Percentiles rank a stretch among this genome's conserved stretches.
Conservation (phyloP, 129 eudicot species). For the Flaveria trinervia region DNA sequence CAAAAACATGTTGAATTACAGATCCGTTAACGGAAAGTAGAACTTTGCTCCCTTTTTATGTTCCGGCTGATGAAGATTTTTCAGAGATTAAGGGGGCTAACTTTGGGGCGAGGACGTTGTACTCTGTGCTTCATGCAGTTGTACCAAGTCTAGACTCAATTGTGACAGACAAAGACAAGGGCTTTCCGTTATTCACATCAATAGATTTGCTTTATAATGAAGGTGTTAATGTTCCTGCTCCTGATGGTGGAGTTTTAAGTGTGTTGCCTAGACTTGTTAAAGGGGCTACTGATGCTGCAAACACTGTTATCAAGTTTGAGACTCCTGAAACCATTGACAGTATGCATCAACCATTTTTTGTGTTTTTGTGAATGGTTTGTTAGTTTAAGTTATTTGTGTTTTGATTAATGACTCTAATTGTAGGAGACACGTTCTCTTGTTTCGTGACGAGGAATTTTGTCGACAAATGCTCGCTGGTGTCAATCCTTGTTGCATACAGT, state of each 20-base stretch:
- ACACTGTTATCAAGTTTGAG: conserved; percentile 52
- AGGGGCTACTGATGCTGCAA: conserved; percentile 32
- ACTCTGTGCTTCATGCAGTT: conserved; percentile 57
- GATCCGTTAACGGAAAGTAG: conserved; percentile 64
- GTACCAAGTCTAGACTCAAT: conserved; percentile 41
- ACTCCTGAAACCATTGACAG: conserved; percentile 62
- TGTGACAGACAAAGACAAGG: conserved; percentile 39
- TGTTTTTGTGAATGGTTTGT: not conserved
- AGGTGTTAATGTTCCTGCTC: conserved; percentile 50
- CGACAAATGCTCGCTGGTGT: conserved; percentile 82
- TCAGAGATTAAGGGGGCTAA: conserved; percentile 54
- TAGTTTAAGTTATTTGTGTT: not conserved
- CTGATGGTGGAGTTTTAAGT: conserved; percentile 1
- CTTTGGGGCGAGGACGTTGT: conserved; percentile 52
- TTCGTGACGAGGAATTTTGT: conserved; percentile 75
- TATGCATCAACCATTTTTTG: conserved; percentile 24
- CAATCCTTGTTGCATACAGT: conserved; percentile 58
- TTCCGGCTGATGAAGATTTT: conserved; percentile 77
- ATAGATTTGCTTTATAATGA: conserved; percentile 62
- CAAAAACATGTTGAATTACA: conserved; percentile 27
- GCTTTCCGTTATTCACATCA: conserved; percentile 60
- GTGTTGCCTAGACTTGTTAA: conserved; percentile 66
- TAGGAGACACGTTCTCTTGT: conserved; percentile 78
- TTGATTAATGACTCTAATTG: not conserved
- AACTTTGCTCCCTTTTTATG: conserved; percentile 42